Conservation (phyloP, 2,329 filamentous ascomycete genomes). For the Pezicula carpinea region DNA sequence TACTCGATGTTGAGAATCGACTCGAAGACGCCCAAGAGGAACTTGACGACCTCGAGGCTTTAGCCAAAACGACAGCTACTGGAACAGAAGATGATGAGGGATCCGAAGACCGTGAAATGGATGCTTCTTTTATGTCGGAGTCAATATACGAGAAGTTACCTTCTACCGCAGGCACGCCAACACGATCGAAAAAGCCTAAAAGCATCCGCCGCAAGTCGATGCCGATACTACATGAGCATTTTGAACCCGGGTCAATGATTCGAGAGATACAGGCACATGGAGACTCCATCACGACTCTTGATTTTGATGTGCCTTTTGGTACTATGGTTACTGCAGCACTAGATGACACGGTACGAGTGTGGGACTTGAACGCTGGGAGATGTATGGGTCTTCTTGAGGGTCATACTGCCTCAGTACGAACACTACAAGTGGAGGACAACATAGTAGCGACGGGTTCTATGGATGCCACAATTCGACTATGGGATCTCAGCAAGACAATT, state of each 20-base stretch:
- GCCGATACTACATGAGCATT: constrained; percentile 93
- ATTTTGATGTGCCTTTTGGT: constrained; percentile 97
- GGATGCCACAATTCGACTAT: constrained; percentile 90
- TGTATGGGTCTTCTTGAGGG: constrained; percentile 91
- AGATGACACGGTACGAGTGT: constrained; percentile 91
- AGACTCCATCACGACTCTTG: constrained; percentile 82
- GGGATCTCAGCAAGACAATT: constrained; percentile 87
- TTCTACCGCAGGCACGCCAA: constrained; percentile 41
- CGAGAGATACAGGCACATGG: constrained; percentile 84
- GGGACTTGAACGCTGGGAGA: constrained; percentile 90
- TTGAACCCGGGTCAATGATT: constrained; percentile 83
- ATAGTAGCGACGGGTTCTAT: constrained; percentile 90
- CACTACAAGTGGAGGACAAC: constrained; percentile 92
- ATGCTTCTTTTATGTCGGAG: constrained; percentile 86
- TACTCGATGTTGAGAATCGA: constrained; percentile 57
- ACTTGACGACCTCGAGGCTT: constrained; percentile 52
- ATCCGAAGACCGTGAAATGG: constrained; percentile 30
- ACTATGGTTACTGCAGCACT: constrained; percentile 88
- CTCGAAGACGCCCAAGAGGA: constrained; percentile 58
- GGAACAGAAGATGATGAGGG: constrained; percentile 48
- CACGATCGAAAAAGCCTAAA: constrained; percentile 48
- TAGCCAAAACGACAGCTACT: constrained; percentile 41
- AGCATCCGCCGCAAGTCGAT: constrained; percentile 73
- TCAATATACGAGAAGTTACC: constrained; percentile 95
- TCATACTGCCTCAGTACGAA: constrained; percentile 87